Base-by-base conservation (phyloP, 2,329 filamentous ascomycete genomes). In the Thermomyces lanuginosus region DNA sequence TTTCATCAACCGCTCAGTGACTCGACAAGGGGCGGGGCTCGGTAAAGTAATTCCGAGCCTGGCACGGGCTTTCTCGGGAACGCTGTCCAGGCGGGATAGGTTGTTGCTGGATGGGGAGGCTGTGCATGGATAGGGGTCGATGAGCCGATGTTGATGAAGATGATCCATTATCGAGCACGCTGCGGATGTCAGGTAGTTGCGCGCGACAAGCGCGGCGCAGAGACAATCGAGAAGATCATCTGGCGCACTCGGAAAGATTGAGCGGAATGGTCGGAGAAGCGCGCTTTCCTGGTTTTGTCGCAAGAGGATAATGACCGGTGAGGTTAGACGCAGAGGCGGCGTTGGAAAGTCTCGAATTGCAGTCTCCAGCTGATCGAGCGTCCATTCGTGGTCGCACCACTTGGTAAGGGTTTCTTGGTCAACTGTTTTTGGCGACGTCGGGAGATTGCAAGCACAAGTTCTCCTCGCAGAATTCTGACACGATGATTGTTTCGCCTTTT, bases 311-410 rank as follows among this genome's bases (percentile, higher is more conserved):
- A 55, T 49, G 9, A 52, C 51, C 8, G 51, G 51, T 0, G 51
- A 55, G 4, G 50, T 50, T 6, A 55, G 40, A 10, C 42, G 44
- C 4, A 54, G 42, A 40, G 48, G 48, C 20, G 45, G 38, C 7
- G 41, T 43, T 10, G 51, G 48, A 10, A 46, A 51, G 10, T 49
- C 45, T 19, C 46, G 50, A 8, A 53, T 43, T 1, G 47, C 51
- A 14, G 48, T 39, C 8, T 54, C 50, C 13, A 55, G 40, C 34
- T 55, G 47, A 16, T 52, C 46, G 1, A 55, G 37, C 4, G 49
- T 48, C 51, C 51, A 55, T 30, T 54, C 50, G 24, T 53, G 46
- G 27, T 53, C 46, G 46, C 49, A 49, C 34, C 43, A 43, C 23
- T 46, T 51, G 18, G 44, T 41, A 8, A 45, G 20, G 16, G 42